Percentiles rank a stretch among this genome's conserved stretches.
Evolutionary conservation across 306 rosid species (phyloP).

Genomic region (Abrus pulchellus): DNA sequence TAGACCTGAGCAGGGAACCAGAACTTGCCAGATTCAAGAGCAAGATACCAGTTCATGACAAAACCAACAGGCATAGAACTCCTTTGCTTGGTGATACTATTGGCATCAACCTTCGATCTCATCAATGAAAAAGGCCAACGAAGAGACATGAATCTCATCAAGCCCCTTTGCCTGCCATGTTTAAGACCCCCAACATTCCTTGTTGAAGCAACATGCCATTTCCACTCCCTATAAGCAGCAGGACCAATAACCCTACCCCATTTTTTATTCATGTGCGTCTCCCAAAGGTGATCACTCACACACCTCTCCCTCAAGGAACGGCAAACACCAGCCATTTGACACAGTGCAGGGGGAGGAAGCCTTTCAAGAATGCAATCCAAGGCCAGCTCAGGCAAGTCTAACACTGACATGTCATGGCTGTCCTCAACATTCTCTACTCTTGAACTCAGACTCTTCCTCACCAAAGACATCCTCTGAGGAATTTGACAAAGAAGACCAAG

Average conservation of each 20-base stretch:
- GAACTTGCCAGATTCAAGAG: slow-evolving; percentile 77
- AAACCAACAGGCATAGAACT: slow-evolving; percentile 64
- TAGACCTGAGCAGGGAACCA: slow-evolving; percentile 90
- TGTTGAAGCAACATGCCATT: slow-evolving; percentile 67
- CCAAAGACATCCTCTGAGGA: slow-evolving; percentile 57
- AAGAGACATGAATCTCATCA: slow-evolving; percentile 63
- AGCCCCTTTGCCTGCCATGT: slow-evolving; percentile 64
- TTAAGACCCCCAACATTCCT: slow-evolving; percentile 51
- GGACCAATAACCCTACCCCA: slow-evolving; percentile 79
- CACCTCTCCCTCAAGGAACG: slow-evolving; percentile 77
- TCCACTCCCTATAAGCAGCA: slow-evolving; percentile 78
- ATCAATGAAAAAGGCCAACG: slow-evolving; percentile 77
- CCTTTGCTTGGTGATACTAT: slow-evolving; percentile 48
- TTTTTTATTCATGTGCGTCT: slow-evolving; percentile 74
- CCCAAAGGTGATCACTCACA: slow-evolving; percentile 77
- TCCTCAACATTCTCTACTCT: slow-evolving; percentile 76
- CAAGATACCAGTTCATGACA: slow-evolving; percentile 77
- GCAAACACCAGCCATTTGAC: slow-evolving; percentile 71
- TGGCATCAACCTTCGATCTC: slow-evolving; percentile 59
- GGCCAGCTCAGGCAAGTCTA: slow-evolving; percentile 81
- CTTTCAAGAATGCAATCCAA: slow-evolving; percentile 83
- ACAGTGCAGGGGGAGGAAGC: slow-evolving; percentile 70
- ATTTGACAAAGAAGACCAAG: slow-evolving; percentile 46
- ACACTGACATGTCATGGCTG: slow-evolving; percentile 53
- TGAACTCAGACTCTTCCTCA: slow-evolving; percentile 56